A percentile compares a stretch with the other conserved stretches of the same genome.
Evolutionary conservation across 129 eudicot genomes (phyloP).

Genomic region (Lonicera japonica): DNA sequence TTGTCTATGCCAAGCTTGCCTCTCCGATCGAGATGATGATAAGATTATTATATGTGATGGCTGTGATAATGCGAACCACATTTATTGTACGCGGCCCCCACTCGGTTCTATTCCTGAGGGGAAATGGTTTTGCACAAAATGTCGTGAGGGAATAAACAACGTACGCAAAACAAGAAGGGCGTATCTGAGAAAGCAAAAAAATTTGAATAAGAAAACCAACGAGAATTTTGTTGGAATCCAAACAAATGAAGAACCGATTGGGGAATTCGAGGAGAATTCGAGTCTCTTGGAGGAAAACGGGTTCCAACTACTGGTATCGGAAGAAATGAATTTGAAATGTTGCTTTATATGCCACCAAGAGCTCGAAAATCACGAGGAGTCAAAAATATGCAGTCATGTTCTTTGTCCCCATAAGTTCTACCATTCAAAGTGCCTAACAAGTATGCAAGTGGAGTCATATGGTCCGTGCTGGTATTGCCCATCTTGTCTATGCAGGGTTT

Average conservation of each 20-base stretch:
- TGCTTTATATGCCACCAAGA: constrained; percentile 53
- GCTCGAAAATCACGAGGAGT: constrained; percentile 31
- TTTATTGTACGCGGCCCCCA: constrained; percentile 67
- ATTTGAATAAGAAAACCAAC: too few relatives aligned
- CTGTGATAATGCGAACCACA: constrained; percentile 85
- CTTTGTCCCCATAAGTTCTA: constrained; percentile 58
- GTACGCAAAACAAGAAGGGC: constrained; percentile 37
- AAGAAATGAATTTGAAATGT: background rate
- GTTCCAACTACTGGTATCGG: background rate
- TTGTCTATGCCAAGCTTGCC: constrained; percentile 78
- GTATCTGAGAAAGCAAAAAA: constrained; percentile 23
- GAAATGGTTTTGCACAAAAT: constrained; percentile 74
- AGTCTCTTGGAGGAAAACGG: constrained; percentile 21
- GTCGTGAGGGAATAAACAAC: constrained; percentile 45
- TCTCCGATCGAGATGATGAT: constrained; percentile 69
- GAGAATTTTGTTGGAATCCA: too few relatives aligned
- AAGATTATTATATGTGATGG: constrained; percentile 81
- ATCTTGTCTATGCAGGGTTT: constrained; percentile 72
- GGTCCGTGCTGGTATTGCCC: constrained; percentile 91
- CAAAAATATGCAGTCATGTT: constrained; percentile 52
- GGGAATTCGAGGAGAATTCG: background rate
- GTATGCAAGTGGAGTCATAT: constrained; percentile 37
- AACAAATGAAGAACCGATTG: background rate
- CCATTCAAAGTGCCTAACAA: constrained; percentile 60
- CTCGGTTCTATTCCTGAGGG: constrained; percentile 52